Conservation (phyloP, 345 rosid genomes). For the Trapa bicornis region DNA sequence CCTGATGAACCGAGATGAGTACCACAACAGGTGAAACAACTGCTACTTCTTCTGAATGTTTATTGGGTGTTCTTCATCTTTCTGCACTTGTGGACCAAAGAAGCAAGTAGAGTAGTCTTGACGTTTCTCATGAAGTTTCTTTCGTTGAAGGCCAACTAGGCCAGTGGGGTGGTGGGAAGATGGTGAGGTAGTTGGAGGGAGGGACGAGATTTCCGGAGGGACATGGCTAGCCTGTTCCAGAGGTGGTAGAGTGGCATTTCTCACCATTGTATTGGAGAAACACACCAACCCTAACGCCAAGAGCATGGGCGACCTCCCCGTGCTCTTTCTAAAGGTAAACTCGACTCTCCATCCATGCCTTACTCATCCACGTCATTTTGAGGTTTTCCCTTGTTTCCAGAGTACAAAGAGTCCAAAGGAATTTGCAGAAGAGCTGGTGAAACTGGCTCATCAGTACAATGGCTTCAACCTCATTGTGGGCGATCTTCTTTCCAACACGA, state of each 20-base stretch:
- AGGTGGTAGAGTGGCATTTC: slow-evolving; percentile 46
- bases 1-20: slow-evolving; percentile 57
- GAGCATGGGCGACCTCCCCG: slow-evolving; percentile 56
- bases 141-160: slow-evolving; percentile 35
- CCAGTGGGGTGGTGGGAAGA: slow-evolving; percentile 54
- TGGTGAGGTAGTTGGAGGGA: slow-evolving; percentile 40
- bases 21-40: slow-evolving; percentile 40
- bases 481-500: slow-evolving; percentile 35
- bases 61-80: neutral
- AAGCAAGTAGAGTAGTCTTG: neutral
- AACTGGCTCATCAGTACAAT: slow-evolving; percentile 39
- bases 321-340: slow-evolving; percentile 47
- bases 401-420: slow-evolving; percentile 37
- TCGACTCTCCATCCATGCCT: too few relatives aligned
- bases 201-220: slow-evolving; percentile 50
- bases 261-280: slow-evolving; percentile 59
- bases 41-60: neutral
- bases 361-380: neutral
- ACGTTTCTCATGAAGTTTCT: neutral
- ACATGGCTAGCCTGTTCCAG: slow-evolving; percentile 66
- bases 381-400: slow-evolving; percentile 17
- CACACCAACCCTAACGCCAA: slow-evolving; percentile 34
- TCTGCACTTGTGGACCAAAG: neutral
- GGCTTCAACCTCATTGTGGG: slow-evolving; percentile 57
- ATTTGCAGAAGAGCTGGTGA: slow-evolving; percentile 40